A percentile compares a stretch with the other conserved stretches of the same genome.
These are phyloP conservation scores for Heritiera littoralis DNA, from an alignment of 345 rosid species.

Conservation along the genomic window DNA sequence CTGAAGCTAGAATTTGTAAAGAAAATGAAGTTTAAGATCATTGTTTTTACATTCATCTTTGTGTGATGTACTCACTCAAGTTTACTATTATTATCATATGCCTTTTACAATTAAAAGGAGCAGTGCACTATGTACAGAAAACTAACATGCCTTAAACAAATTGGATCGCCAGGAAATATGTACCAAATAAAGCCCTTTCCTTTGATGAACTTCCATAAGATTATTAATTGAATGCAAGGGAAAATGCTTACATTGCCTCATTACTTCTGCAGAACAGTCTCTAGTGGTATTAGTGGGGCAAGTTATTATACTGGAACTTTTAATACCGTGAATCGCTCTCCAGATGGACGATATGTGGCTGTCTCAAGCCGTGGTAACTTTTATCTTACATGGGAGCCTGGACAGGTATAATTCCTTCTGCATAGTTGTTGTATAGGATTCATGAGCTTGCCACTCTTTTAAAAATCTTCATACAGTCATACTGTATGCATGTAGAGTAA, in stretches of 20 bases:
- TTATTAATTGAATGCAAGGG: not conserved
- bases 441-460: not conserved
- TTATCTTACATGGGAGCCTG: conserved; percentile 97
- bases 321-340: conserved; percentile 92
- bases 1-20: not conserved
- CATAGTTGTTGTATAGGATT: not conserved
- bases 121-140: not conserved
- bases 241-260: conserved; percentile 34
- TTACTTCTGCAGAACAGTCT: conserved; percentile 90
- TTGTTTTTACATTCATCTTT: not conserved
- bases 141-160: not conserved
- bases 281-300: conserved; percentile 99
- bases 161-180: not conserved
- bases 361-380: conserved; percentile 99
- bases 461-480: not conserved
- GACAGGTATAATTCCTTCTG: conserved; percentile 59
- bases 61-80: not conserved
- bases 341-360: conserved; percentile 92
- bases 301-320: conserved; percentile 95
- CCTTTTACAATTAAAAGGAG: conserved; percentile 6
- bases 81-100: not conserved
- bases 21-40: not conserved
- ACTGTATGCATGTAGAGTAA: not conserved
- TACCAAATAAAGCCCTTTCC: not conserved
- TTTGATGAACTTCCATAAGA: not conserved